Percentiles rank a stretch among this genome's conserved stretches.
Evolutionary conservation across 768 basidiomycete species (phyloP).

Genomic region (Tulasnella sp.): DNA sequence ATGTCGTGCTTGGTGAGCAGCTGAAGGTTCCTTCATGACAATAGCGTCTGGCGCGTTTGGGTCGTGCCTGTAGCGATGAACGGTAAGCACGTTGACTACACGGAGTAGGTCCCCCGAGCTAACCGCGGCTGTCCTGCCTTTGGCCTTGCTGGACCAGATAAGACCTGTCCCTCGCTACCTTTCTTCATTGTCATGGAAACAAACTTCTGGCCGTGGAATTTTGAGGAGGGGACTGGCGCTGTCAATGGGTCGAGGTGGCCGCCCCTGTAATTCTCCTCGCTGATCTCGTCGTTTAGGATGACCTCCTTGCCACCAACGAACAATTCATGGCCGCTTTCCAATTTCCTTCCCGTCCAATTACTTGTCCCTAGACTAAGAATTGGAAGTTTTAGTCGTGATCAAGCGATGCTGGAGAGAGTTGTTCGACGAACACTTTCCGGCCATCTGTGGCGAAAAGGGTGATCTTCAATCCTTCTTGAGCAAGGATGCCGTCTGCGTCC

Average conservation of each 20-base stretch:
- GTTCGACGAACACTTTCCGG: slow-evolving; percentile 30
- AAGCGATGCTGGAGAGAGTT: background rate
- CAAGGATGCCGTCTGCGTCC: slow-evolving; percentile 38
- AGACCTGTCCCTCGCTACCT: background rate
- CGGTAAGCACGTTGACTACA: too few relatives aligned
- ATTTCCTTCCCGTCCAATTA: slow-evolving; percentile 55
- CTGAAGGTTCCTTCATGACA: slow-evolving; percentile 76
- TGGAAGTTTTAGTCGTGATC: background rate
- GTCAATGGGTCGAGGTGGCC: background rate
- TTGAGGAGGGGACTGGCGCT: slow-evolving; percentile 1
- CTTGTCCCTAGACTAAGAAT: slow-evolving; percentile 50
- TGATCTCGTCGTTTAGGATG: slow-evolving; percentile 20
- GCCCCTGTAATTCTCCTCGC: slow-evolving; percentile 2
- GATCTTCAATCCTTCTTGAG: slow-evolving; percentile 32
- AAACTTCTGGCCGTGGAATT: slow-evolving; percentile 15
- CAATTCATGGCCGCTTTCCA: slow-evolving; percentile 46
- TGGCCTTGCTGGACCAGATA: background rate
- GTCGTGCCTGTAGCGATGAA: slow-evolving; percentile 58
- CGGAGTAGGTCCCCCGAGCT: slow-evolving; percentile 33
- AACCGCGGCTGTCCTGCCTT: slow-evolving; percentile 47
- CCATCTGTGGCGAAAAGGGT: slow-evolving; percentile 32
- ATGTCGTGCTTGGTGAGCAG: slow-evolving; percentile 59
- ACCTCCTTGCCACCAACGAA: slow-evolving; percentile 43
- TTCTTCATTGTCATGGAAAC: background rate
- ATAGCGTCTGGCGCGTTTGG: slow-evolving; percentile 72